phyloP scores from a whole-genome alignment of 169 alveolate species.

The Eimeria acervulina region DNA sequence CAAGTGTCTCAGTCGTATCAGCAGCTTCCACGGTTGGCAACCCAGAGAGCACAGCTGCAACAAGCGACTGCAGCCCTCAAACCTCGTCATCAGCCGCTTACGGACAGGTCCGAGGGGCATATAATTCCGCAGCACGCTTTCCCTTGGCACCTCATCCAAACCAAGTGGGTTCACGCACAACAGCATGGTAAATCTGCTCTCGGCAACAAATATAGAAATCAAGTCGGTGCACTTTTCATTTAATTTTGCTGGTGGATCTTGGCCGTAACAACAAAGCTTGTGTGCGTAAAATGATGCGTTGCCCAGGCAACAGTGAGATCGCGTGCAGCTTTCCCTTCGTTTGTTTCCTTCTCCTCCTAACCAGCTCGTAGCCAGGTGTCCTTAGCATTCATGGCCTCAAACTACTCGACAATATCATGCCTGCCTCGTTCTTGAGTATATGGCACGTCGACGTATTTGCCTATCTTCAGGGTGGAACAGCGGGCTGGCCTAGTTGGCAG shows the following conservation, averaged over 20 bases:
- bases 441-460: not conserved
- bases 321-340: not conserved
- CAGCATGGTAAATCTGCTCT: not conserved
- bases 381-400: not conserved
- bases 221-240: not conserved
- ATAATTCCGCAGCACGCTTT: not conserved
- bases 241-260: not conserved
- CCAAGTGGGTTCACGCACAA: slow-evolving; percentile 3
- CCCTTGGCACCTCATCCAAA: not conserved
- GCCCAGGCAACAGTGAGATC: not conserved
- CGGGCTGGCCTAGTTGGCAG: not conserved
- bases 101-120: not conserved
- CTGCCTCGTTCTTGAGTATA: not conserved
- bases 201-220: not conserved
- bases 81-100: not conserved
- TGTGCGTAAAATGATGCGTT: not conserved
- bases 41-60: not conserved
- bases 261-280: not conserved
- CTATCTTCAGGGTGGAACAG: slow-evolving; percentile 6
- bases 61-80: not conserved
- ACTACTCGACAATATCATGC: not conserved
- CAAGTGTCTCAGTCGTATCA: not conserved
- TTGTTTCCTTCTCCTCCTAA: not conserved
- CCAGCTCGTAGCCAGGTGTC: not conserved
- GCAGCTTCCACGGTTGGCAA: not conserved